Base-by-base conservation (phyloP, 768 basidiomycete genomes). In the Thelephora aurantiotincta region DNA sequence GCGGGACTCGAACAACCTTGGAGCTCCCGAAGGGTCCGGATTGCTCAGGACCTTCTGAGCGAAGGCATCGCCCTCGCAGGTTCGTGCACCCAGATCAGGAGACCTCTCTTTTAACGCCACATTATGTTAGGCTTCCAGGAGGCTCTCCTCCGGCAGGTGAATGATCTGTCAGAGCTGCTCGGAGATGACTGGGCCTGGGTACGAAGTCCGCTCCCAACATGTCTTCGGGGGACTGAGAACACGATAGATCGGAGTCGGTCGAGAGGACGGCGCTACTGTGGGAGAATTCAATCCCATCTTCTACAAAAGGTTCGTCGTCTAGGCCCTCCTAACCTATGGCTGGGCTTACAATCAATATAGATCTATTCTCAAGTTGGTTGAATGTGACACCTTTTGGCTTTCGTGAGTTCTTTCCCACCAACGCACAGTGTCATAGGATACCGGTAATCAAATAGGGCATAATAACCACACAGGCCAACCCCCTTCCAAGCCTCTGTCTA, bases 231-330 rank as follows among this genome's bases (percentile, higher is more conserved):
- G 23, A 36, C 20, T 26, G 1, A 3, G 14, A 5, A n/a, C 26
- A 16, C 5, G 11, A 35, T 35, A 75, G 71, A 68, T 78, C 18
- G 79, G 78, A 1, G 76, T 79, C 0, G 80, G 78, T 0, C 64
- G 80, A n/a, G 71, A 78, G 47, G 75, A 82, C 53, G 79, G 79
- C 2, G 59, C 58, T 6, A 49, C 62, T 13, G 68, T 65, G 1
- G 79, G 80, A 30, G 80, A 82, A 57, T 80, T 75, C 57, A 69
- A 68, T 53, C 76, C 79, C 0, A 72, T 81, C 50, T 81, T 79
- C 57, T 82, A 68, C 63, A 71, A 74, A 50, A 70, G 63, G 69
- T 68, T 44, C 13, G 20, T 22, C 44, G 44, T 11, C 11, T 19
- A 5, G 22, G 38, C 14, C 9, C 14, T 14, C 38, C 12, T 14